Conservation (phyloP, 1,284 basidiomycete species). For the Papiliotrema fonsecae region DNA sequence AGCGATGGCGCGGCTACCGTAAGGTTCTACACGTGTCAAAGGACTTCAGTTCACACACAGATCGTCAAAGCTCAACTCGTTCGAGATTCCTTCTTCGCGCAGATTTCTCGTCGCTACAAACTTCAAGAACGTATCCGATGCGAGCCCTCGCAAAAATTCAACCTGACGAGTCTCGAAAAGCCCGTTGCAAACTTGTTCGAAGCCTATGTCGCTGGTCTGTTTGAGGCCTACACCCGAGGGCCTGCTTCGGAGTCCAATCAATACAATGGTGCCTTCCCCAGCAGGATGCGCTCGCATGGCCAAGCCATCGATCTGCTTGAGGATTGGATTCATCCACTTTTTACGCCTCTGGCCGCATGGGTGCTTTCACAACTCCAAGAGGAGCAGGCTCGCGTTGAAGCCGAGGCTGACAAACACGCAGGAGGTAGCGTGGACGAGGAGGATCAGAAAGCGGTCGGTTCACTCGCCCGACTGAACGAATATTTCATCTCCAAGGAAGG, state of each 20-base stretch:
- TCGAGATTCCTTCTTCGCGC: conserved; percentile 25
- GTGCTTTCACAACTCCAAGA: conserved; percentile 16
- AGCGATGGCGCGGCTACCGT: conserved; percentile 32
- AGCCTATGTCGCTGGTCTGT: conserved; percentile 39
- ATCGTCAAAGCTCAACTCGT: conserved; percentile 32
- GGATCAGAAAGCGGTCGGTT: conserved; percentile 13
- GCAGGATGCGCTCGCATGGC: conserved; percentile 17
- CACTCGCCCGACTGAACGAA: conserved; percentile 23
- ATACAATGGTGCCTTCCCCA: not conserved
- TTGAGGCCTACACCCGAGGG: conserved; percentile 20
- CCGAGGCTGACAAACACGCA: not conserved
- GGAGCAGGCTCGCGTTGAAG: conserved; percentile 10
- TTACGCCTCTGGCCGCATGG: conserved; percentile 29
- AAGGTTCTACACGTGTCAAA: too few relatives aligned
- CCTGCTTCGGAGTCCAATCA: not conserved
- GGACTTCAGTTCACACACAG: too few relatives aligned
- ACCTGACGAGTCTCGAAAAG: conserved; percentile 18
- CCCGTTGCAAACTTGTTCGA: conserved; percentile 34
- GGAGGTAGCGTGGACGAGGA: conserved; percentile 1
- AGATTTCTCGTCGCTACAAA: conserved; percentile 25
- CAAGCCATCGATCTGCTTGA: conserved; percentile 29
- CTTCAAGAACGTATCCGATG: conserved; percentile 23
- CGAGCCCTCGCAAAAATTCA: conserved; percentile 9
- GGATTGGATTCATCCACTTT: conserved; percentile 34
- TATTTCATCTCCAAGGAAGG: conserved; percentile 17